Conservation (phyloP, 345 rosid genomes). For the Brassica cretica region DNA sequence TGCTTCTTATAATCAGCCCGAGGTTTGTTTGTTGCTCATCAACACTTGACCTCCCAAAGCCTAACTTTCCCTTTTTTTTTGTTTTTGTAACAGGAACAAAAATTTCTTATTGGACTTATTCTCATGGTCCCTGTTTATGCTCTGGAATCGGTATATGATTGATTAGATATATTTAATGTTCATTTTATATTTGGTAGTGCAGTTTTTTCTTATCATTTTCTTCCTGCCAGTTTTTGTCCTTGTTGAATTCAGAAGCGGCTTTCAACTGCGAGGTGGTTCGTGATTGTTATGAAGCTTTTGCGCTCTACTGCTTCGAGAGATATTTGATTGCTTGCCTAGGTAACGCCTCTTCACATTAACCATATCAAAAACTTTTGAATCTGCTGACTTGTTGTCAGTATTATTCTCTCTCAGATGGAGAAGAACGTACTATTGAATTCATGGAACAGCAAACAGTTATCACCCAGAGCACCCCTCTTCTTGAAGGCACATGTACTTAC, state of each 20-base stretch:
- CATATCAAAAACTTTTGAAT: background rate
- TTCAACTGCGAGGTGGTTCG: constrained; percentile 93
- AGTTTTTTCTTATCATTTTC: constrained; percentile 1
- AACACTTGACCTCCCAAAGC: background rate
- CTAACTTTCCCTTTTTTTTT: background rate
- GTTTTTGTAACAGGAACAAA: constrained; percentile 85
- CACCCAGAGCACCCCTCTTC: constrained; percentile 70
- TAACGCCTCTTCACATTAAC: constrained; percentile 27
- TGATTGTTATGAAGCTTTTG: constrained; percentile 99
- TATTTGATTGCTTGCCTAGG: constrained; percentile 98
- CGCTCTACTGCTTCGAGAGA: constrained; percentile 97
- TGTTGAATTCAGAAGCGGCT: constrained; percentile 86
- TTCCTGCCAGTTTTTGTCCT: constrained; percentile 79
- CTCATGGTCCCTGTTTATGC: constrained; percentile 98
- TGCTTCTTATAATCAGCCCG: constrained; percentile 93
- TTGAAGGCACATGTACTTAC: constrained; percentile 77
- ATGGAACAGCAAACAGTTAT: constrained; percentile 81
- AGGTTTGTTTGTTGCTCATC: constrained; percentile 64
- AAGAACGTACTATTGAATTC: constrained; percentile 83
- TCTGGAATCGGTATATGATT: constrained; percentile 84
- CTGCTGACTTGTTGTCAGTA: background rate
- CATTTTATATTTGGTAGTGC: background rate
- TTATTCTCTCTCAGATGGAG: constrained; percentile 64
- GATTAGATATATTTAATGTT: background rate
- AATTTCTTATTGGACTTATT: constrained; percentile 90